Evolutionary conservation across 1,284 basidiomycete species (phyloP).

Genomic region (Neonothopanus nambi): DNA sequence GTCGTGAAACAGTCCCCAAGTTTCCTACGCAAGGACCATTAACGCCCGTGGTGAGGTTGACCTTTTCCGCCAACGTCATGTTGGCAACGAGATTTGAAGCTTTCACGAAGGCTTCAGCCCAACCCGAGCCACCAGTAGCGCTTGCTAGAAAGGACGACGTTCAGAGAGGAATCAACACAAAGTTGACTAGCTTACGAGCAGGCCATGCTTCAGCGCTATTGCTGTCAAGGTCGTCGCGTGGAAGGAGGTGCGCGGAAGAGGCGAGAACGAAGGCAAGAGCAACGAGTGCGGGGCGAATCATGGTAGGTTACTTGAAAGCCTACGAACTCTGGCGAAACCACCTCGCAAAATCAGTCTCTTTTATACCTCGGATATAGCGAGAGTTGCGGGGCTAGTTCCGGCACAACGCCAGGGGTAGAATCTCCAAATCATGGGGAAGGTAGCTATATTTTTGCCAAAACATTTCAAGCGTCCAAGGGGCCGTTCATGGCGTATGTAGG

Average conservation of each 20-base stretch:
- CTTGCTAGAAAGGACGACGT: background rate
- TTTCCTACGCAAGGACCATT: background rate
- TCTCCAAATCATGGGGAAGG: too few species aligned
- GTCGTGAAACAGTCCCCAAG: background rate
- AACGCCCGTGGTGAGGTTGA: slow-evolving; percentile 52
- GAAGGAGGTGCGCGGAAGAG: background rate
- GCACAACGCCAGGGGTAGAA: too few species aligned
- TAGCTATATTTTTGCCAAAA: too few species aligned
- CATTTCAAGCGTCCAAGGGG: too few species aligned
- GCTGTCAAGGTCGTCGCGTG: background rate
- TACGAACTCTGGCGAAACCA: too few species aligned
- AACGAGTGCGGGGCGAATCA: background rate
- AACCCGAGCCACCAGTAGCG: background rate
- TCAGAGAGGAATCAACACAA: background rate
- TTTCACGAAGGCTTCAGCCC: background rate
- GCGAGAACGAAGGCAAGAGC: background rate
- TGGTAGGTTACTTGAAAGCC: too few species aligned
- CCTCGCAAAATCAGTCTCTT: too few species aligned
- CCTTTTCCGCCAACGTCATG: slow-evolving; percentile 51
- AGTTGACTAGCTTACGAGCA: background rate
- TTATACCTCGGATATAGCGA: too few species aligned
- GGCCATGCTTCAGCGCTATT: background rate
- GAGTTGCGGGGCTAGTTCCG: too few species aligned
- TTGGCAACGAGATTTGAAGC: slow-evolving; percentile 25
- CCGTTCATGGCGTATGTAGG: too few species aligned